phyloP scores from a whole-genome alignment of 345 rosid species.

The Sapria himalayana region DNA sequence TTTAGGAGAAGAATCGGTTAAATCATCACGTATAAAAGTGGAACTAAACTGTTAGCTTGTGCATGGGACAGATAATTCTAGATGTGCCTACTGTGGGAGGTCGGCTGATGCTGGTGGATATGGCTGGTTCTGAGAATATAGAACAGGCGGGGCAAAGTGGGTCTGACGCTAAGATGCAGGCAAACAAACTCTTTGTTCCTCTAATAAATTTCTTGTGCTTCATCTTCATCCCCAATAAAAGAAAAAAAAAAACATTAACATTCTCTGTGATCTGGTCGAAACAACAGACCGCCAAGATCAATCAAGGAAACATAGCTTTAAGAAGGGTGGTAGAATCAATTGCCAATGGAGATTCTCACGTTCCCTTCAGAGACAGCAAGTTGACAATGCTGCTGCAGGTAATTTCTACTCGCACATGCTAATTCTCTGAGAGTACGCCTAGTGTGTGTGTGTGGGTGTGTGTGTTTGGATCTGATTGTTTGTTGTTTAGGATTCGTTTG shows the following conservation, averaged over 20 bases:
- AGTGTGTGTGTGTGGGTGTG: background rate
- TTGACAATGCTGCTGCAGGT: slow-evolving; percentile 93
- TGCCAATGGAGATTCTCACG: slow-evolving; percentile 96
- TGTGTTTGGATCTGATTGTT: background rate
- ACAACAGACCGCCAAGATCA: slow-evolving; percentile 82
- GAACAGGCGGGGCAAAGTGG: slow-evolving; percentile 93
- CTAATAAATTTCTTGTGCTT: background rate
- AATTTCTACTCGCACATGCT: slow-evolving; percentile 1
- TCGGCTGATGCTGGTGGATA: slow-evolving; percentile 88
- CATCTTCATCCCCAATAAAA: background rate
- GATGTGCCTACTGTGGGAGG: slow-evolving; percentile 98
- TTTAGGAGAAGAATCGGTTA: background rate
- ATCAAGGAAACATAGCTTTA: slow-evolving; percentile 84
- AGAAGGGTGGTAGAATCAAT: slow-evolving; percentile 96
- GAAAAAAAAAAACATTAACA: too few relatives aligned
- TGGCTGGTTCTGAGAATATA: slow-evolving; percentile 98
- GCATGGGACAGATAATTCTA: slow-evolving; percentile 57
- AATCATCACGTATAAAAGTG: too few relatives aligned
- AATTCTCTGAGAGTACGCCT: background rate
- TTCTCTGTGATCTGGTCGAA: slow-evolving; percentile 5
- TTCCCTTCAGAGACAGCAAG: slow-evolving; percentile 95
- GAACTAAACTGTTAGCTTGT: background rate
- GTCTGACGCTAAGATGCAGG: slow-evolving; percentile 98
- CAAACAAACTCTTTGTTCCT: slow-evolving; percentile 8
- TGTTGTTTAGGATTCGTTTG: slow-evolving; percentile 68